Conservation (phyloP, 2,329 filamentous ascomycete species). For the Davidsoniella neocaledoniae region DNA sequence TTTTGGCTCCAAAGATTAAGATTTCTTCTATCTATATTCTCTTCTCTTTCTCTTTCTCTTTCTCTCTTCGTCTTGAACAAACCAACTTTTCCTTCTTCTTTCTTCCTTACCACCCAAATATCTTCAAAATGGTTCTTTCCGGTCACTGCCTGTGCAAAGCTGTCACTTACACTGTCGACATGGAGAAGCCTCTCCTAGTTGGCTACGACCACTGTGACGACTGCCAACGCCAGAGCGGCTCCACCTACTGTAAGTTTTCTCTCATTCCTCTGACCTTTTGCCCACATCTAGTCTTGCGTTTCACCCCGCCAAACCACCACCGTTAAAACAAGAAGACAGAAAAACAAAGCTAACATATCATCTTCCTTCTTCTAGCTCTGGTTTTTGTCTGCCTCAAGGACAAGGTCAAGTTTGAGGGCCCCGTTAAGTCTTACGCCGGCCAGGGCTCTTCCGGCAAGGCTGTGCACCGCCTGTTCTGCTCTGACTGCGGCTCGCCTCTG, state of each 20-base stretch:
- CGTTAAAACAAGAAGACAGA: neutral
- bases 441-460: conserved; percentile 42
- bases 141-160: conserved; percentile 57
- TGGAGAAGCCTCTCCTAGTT: conserved; percentile 34
- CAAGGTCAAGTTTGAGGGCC: conserved; percentile 44
- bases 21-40: neutral
- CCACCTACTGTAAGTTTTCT: conserved; percentile 42
- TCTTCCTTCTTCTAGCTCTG: conserved; percentile 29
- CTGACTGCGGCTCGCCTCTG: conserved; percentile 51
- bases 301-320: too few species aligned
- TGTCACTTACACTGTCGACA: conserved; percentile 48
- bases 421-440: conserved; percentile 46
- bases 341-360: neutral
- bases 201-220: conserved; percentile 59
- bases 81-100: neutral
- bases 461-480: conserved; percentile 54
- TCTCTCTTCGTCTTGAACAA: neutral
- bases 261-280: neutral
- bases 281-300: neutral
- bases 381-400: conserved; percentile 50
- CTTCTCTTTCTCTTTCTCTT: neutral
- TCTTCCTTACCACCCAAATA: neutral
- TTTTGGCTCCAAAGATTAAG: neutral
- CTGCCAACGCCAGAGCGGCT: conserved; percentile 53
- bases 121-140: conserved; percentile 38